A percentile compares a stretch with the other conserved stretches of the same genome.
Conservation (phyloP, 2,329 filamentous ascomycete genomes). For the Aaosphaeria pasadenensis region DNA sequence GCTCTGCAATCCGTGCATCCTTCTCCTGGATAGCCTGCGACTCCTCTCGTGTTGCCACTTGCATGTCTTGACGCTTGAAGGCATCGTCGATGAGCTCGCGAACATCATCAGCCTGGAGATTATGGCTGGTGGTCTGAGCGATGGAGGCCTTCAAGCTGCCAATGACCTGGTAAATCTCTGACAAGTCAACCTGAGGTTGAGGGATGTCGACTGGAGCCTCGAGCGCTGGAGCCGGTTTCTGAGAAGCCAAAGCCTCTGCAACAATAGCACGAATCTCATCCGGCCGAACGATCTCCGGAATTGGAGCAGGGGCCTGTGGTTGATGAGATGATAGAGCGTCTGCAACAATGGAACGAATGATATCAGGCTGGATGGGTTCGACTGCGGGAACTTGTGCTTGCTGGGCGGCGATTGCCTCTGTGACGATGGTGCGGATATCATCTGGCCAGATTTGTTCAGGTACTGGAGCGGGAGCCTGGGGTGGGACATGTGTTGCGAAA, state of each 20-base stretch:
- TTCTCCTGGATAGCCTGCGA: constrained; percentile 27
- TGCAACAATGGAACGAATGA: constrained; percentile 22
- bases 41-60: constrained; percentile 27
- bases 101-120: constrained; percentile 45
- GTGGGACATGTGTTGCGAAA: constrained; percentile 26
- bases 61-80: constrained; percentile 30
- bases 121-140: constrained; percentile 43
- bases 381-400: constrained; percentile 2
- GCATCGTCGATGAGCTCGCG: constrained; percentile 36
- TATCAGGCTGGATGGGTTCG: constrained; percentile 21
- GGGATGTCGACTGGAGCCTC: constrained; percentile 32
- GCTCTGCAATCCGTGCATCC: constrained; percentile 31
- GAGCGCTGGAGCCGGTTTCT: constrained; percentile 23
- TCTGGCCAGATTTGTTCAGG: constrained; percentile 30
- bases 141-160: constrained; percentile 49
- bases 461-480: constrained; percentile 18
- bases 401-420: constrained; percentile 60
- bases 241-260: constrained; percentile 28
- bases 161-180: constrained; percentile 47
- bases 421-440: constrained; percentile 52
- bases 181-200: constrained; percentile 35
- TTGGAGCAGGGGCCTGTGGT: constrained; percentile 14
- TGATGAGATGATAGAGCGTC: constrained; percentile 26
- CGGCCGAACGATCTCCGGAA: constrained; percentile 26
- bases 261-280: constrained; percentile 35